Percentiles rank a stretch among this genome's conserved stretches.
Evolutionary conservation across 805 yeast species (phyloP).

Genomic region (Myxozyma vanderwaltii): DNA sequence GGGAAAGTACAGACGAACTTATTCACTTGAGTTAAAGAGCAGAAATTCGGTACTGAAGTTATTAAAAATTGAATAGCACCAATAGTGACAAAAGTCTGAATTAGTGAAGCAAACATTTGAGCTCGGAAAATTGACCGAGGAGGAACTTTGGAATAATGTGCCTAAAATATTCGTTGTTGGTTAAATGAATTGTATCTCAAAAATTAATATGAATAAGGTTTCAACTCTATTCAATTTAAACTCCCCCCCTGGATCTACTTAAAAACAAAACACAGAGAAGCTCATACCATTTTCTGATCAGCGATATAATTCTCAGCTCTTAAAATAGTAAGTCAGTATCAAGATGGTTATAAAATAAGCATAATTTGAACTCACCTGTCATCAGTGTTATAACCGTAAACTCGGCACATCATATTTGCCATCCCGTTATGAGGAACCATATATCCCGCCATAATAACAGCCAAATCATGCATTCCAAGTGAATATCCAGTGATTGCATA

Average conservation of each 20-base stretch:
- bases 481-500: constrained; percentile 63
- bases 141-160: constrained; percentile 64
- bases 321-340: neutral
- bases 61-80: constrained; percentile 48
- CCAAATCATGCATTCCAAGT: constrained; percentile 62
- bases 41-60: constrained; percentile 46
- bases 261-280: too few species aligned
- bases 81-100: constrained; percentile 51
- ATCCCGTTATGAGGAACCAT: constrained; percentile 62
- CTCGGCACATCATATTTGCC: constrained; percentile 48
- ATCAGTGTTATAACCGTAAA: constrained; percentile 54
- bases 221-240: neutral
- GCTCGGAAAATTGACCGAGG: constrained; percentile 61
- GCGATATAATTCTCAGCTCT: constrained; percentile 58
- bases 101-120: constrained; percentile 50
- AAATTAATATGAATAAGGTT: too few species aligned
- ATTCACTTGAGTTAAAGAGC: constrained; percentile 48
- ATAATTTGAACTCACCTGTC: constrained; percentile 17
- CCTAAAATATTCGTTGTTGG: too few species aligned
- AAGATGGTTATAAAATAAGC: neutral
- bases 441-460: constrained; percentile 66
- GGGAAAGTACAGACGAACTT: constrained; percentile 54
- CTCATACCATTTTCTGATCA: constrained; percentile 56
- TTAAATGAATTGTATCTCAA: too few species aligned
- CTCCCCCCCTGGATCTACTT: neutral